Base-by-base conservation (phyloP, 495 filamentous ascomycete genomes). In the Paragyromitra xinjiangensis region DNA sequence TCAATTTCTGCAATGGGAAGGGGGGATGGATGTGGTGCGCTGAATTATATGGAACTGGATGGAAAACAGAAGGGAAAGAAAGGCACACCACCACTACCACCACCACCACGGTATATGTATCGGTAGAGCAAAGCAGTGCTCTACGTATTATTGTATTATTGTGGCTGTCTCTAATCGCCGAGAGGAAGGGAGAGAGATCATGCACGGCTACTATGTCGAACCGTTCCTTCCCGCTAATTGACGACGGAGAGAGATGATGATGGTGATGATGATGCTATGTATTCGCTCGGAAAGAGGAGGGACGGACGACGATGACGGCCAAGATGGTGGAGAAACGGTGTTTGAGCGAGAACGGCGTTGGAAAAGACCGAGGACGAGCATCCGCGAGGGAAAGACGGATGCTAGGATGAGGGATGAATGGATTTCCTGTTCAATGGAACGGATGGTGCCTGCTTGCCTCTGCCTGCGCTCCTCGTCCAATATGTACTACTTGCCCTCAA, bases 21-120 rank as follows among this genome's bases (percentile, higher is more conserved):
- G 73, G 75, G 51, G 66, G 48, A 40, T n/a, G 65, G 50, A 24
- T 56, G 72, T 69, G 77, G 77, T 79, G 77, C 64, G 73, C 45
- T 78, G 61, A 77, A 72, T 56, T 77, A 72, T 75, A 77, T 77
- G 70, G 69, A 78, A 78, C 51, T 78, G 42, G 74, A 64, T 59
- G 42, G 66, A 78, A 79, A 78, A 53, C 74, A 58, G 67, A 62
- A 62, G 63, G 24, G 44, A 51, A 58, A 39, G 59, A 63, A 63
- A 44, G 37, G 8, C 59, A 63, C 58, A 71, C 48, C 69, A 71
- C 22, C 56, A 42, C 68, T 55, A 71, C 68, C 56, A 50, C 39
- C 45, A 68, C 44, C 44, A 48, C 44, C 48, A 51, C 19, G 61
- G 61, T 63, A 73, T 45, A 73, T 59, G 61, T 59, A 64, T 59